Evolutionary conservation across 2,329 filamentous ascomycete genomes (phyloP), one percentile per base, ranked within the genome.

Genomic region (Penicillium verrucosum): DNA sequence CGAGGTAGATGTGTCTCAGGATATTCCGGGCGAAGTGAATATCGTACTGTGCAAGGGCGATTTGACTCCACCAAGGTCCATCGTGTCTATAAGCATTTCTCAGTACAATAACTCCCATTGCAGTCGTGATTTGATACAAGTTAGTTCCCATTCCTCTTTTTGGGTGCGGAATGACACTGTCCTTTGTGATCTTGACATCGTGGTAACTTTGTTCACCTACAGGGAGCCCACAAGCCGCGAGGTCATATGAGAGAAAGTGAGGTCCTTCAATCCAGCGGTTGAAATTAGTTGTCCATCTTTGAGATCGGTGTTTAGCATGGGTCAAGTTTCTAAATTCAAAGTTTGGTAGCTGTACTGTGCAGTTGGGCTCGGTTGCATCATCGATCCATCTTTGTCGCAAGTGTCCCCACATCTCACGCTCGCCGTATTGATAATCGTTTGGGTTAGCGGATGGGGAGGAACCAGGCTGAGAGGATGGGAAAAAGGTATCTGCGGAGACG

Each of bases 351-450:
- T 25, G 10, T 5, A 49, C 32, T 49, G 21, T 27, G 9, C 46
- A 49, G 11, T 38, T 38, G 12, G 46, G 46, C 21, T 36, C 46
- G 1, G 25, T 38, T 49, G 23, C 16, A 38, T 49, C 16, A 16
- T 49, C 46, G 25, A 49, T 36, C 46, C 46, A 49, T 38, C 46
- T 38, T 38, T 49, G 46, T 38, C 46, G 32, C 23, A 36, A 49
- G 21, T n/a, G 16, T 27, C 46, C 46, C 32, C n/a, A 29, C 34
- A 38, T 49, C 12, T 49, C 16, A 11, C n/a, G 46, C 12, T 25
- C 3, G 4, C 46, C 46, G 10, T 49, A 49, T 11, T 11, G 30
- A 49, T 49, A 49, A 29, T n/a, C 10, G 29, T 21, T 27, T n/a
- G 23, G 14, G 40, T 42, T 11, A n/a, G 2, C 29, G 4, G 43